These are phyloP conservation scores for Firmiana major DNA, from an alignment of 345 rosid species.

Conservation along the genomic window DNA sequence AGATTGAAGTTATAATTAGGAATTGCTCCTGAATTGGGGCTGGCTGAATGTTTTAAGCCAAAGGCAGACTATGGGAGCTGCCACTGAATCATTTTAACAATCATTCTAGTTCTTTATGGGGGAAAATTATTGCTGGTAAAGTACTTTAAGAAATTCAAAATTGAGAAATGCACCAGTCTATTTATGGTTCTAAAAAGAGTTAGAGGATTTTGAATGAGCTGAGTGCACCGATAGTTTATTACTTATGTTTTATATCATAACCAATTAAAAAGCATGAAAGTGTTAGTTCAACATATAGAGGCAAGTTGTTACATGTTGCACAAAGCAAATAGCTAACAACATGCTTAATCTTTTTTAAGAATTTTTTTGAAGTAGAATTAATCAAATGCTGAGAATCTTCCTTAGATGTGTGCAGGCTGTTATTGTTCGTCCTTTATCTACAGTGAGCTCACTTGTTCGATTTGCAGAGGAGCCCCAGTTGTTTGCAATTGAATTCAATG, in stretches of 20 bases:
- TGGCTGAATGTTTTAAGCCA: background rate
- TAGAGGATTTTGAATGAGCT: background rate
- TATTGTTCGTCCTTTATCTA: slow-evolving; percentile 85
- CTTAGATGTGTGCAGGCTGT: slow-evolving; percentile 99
- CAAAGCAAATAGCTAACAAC: background rate
- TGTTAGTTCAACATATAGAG: background rate
- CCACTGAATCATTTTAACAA: background rate
- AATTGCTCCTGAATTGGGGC: background rate
- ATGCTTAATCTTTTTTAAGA: background rate
- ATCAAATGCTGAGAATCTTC: slow-evolving; percentile 64
- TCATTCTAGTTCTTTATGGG: background rate
- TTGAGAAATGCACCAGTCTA: background rate
- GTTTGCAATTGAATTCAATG: slow-evolving; percentile 93
- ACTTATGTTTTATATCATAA: background rate
- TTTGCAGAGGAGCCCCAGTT: slow-evolving; percentile 99
- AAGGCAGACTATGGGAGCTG: background rate
- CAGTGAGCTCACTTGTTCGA: slow-evolving; percentile 88
- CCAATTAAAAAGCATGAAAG: background rate
- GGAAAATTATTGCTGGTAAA: background rate
- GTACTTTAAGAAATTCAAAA: background rate
- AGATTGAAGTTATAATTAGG: background rate
- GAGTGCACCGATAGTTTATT: background rate
- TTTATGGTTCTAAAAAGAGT: slow-evolving; percentile 6
- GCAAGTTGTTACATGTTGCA: background rate
- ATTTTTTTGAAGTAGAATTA: slow-evolving; percentile 8